phyloP scores from a whole-genome alignment of 768 basidiomycete species.

The Lactarius vividus region DNA sequence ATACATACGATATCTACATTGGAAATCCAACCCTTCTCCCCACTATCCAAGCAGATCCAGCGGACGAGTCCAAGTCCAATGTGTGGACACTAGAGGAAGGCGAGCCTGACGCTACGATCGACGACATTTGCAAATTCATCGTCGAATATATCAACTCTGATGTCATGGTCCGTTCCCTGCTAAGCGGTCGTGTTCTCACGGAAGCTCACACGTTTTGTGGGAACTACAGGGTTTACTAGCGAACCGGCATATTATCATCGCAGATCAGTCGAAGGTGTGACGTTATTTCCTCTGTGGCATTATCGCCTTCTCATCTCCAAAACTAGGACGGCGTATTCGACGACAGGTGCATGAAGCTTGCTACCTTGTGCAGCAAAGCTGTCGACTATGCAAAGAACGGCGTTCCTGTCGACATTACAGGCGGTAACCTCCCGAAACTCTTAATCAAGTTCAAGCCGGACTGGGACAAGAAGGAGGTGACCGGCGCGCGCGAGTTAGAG shows the following conservation, averaged over 20 bases:
- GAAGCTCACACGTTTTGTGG: not conserved
- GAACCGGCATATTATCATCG: constrained; percentile 64
- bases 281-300: not conserved
- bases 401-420: constrained; percentile 53
- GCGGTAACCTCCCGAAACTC: constrained; percentile 43
- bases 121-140: constrained; percentile 77
- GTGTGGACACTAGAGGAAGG: constrained; percentile 22
- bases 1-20: no score
- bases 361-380: constrained; percentile 60
- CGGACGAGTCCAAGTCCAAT: constrained; percentile 31
- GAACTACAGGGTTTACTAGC: constrained; percentile 60
- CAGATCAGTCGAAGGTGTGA: constrained; percentile 69
- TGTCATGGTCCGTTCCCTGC: constrained; percentile 52
- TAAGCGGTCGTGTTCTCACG: not conserved
- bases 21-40: constrained; percentile 53
- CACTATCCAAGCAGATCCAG: constrained; percentile 46
- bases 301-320: not conserved
- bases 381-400: constrained; percentile 84
- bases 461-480: constrained; percentile 55
- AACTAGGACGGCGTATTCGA: constrained; percentile 61
- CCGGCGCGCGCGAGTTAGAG: constrained; percentile 50
- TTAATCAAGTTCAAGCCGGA: constrained; percentile 73
- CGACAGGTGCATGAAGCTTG: constrained; percentile 52
- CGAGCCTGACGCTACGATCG: constrained; percentile 48
- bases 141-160: constrained; percentile 85